Evolutionary conservation across 1,284 basidiomycete species (phyloP).

Genomic region (Microbotryum silenes-acaulis): DNA sequence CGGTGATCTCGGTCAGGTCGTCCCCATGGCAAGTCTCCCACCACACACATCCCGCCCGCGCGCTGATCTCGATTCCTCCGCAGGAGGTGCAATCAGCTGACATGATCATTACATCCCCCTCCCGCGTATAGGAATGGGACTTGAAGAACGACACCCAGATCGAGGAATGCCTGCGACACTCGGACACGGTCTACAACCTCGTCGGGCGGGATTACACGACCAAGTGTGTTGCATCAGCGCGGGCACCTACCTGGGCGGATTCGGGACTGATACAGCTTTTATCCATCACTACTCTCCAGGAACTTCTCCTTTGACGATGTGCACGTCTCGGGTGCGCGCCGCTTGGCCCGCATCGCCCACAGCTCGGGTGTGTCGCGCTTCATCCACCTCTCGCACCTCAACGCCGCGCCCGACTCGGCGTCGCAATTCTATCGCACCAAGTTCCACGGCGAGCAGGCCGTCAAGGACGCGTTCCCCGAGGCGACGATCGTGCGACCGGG

Average conservation of each 20-base stretch:
- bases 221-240: conserved; percentile 52
- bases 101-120: conserved; percentile 6
- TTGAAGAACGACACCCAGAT: conserved; percentile 79
- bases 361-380: conserved; percentile 72
- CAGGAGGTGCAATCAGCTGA: neutral
- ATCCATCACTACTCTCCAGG: conserved; percentile 44
- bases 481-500: conserved; percentile 87
- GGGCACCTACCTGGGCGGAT: neutral
- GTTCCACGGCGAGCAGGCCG: conserved; percentile 79
- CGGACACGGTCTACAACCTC: conserved; percentile 94
- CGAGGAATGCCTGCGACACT: conserved; percentile 87
- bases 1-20: conserved; percentile 95
- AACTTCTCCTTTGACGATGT: conserved; percentile 77
- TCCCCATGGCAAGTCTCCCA: conserved; percentile 64
- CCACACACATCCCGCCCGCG: conserved; percentile 4
- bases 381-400: conserved; percentile 92
- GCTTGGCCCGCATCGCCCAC: conserved; percentile 70
- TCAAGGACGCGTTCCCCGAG: conserved; percentile 72
- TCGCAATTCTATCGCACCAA: conserved; percentile 86
- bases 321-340: conserved; percentile 58
- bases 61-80: neutral
- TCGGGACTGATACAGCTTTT: neutral
- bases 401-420: conserved; percentile 69
- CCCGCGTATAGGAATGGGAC: conserved; percentile 73
- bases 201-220: conserved; percentile 85